Base-by-base conservation (phyloP, 2,329 filamentous ascomycete species). In the Truncatella angustata region DNA sequence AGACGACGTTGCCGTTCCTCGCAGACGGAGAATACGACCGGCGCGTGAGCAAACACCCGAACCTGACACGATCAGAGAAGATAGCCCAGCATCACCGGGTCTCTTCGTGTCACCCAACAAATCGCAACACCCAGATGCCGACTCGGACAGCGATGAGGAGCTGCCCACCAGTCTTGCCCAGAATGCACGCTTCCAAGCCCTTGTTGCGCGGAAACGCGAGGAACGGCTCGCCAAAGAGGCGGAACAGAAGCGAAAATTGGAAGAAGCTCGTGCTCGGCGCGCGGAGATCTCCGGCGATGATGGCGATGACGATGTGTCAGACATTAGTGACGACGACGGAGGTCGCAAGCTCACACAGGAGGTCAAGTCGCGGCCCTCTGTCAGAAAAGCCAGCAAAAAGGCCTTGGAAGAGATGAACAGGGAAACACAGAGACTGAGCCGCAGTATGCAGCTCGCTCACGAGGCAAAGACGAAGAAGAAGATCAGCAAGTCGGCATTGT, bases 361-460 rank as follows among this genome's bases (percentile, higher is more conserved):
- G 35, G 77, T 79, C 28, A 73, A 80, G 23, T 84, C 87, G 4
- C 86, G 53, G 12, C 53, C 53, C n/a, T 12, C 91, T 4, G 80
- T 82, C 9, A 83, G 94, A 11, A 96, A 94, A 66, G 92, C 94
- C 0, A 93, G 92, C 74, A 97, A 93, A 73, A 97, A 91, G 71
- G 94, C 94, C 0, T 68, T 97, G 37, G 90, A 97, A 66, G 93
- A 97, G 60, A 97, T 99, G 87, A 88, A 88, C 61, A 84, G 91
- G 53, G 94, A 99, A 70, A 97, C 93, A 1, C 94, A 99, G 73
- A 85, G 94, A 26, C 83, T 99, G 73, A 87, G 84, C 59, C 82
- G 94, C 58, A 95, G 88, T 65, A 89, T 96, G 82, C 93, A 97
- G 69, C 80, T 99, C 45, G 84, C 89, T 1, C 92, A 97, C 68